Percentiles rank a stretch among this genome's conserved stretches.
Evolutionary conservation across 106 monocot species (phyloP).

Genomic region (Dendrobium catenatum): DNA sequence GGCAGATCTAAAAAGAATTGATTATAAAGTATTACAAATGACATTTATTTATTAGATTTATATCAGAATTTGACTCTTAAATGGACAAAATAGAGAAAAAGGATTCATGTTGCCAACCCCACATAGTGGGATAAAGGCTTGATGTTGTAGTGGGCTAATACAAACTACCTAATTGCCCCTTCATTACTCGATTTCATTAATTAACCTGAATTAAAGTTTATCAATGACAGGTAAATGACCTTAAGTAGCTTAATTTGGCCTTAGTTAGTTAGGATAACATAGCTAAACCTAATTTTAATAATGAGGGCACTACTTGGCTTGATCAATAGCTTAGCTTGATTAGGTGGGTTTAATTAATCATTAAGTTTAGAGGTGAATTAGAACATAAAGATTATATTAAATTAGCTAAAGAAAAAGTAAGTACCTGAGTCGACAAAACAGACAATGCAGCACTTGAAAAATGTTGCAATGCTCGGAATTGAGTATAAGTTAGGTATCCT

Average conservation of each 20-base stretch:
- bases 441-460: constrained; percentile 88
- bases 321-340: background rate
- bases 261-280: background rate
- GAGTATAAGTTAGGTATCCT: constrained; percentile 73
- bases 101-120: too few relatives aligned
- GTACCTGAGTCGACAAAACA: constrained; percentile 90
- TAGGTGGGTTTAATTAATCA: background rate
- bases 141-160: background rate
- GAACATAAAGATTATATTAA: background rate
- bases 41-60: too few relatives aligned
- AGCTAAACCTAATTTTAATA: background rate
- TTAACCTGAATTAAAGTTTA: background rate
- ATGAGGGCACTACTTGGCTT: background rate
- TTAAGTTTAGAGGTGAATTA: background rate
- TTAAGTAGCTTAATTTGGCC: background rate
- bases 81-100: too few relatives aligned
- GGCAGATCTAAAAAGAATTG: too few relatives aligned
- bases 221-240: background rate
- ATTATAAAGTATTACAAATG: too few relatives aligned
- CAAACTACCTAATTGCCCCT: background rate
- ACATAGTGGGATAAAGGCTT: too few relatives aligned
- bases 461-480: constrained; percentile 88
- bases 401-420: background rate
- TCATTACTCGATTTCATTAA: background rate
- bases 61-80: too few relatives aligned